A percentile compares a stretch with the other conserved stretches of the same genome.
These are phyloP conservation scores for Ceratocystis variospora DNA, from an alignment of 2,329 filamentous ascomycete genomes.

Conservation along the genomic window DNA sequence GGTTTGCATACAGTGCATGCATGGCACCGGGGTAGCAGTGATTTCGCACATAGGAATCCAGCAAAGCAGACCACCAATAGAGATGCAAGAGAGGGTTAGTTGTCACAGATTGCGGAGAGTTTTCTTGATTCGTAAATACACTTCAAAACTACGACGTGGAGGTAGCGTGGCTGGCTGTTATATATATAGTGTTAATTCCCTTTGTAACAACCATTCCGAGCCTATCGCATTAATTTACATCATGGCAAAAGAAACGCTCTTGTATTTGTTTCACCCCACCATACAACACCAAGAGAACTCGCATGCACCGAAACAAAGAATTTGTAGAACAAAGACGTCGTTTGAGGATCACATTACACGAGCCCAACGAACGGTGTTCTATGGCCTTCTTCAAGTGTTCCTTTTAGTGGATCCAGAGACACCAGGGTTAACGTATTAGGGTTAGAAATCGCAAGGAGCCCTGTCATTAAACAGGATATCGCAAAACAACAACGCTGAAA, in stretches of 20 bases:
- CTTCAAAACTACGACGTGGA: too few species aligned
- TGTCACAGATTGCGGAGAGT: too few species aligned
- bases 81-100: too few species aligned
- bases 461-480: background rate
- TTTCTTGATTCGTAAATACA: too few species aligned
- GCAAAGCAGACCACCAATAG: too few species aligned
- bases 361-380: background rate
- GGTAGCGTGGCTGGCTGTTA: background rate
- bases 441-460: background rate
- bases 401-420: too few species aligned
- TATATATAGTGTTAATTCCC: background rate
- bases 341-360: background rate
- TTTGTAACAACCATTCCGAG: background rate
- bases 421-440: background rate
- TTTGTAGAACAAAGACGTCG: background rate
- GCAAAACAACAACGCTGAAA: background rate
- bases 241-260: background rate
- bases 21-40: background rate
- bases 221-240: background rate
- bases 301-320: constrained; percentile 1
- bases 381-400: background rate
- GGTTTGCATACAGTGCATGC: background rate
- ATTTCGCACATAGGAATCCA: background rate
- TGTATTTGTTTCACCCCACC: background rate
- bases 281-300: background rate